Base-by-base conservation (phyloP, 805 yeast species). In the Nakazawaea populi region DNA sequence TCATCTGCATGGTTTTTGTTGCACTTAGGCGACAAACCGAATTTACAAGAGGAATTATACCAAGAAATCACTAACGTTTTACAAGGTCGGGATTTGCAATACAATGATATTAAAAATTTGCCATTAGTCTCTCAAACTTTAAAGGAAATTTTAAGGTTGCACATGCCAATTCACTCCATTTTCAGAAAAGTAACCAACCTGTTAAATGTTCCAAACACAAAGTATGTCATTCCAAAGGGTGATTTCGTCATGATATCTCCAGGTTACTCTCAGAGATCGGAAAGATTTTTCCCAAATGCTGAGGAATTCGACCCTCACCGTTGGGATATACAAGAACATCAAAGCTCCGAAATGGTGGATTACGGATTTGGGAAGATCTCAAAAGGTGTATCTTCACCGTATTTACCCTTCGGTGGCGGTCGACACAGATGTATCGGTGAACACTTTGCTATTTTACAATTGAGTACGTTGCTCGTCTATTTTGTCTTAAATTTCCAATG, bases 381-480 rank as follows among this genome's bases (percentile, higher is more conserved):
- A 43, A 94, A 94, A 73, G 99, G 98, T 71, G 98, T 92, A 48
- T 75, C 88, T 34, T 89, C 97, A 42, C 96, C 98, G 52, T 94
- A 89, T 72, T 80, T 94, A 66, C 99, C 99, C 51, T 94, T 94
- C 64, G 99, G 99, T 60, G 99, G 98, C 69, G 99, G 99, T 59
- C 87, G 99, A 78, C 99, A 94, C 70, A 87, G 99, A 74, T 94
- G 99, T 73, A 92, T 94, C 64, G 99, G 99, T 67, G 99, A 94
- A 72, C 98, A 92, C 67, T 94, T 94, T 72, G 99, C 99, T 31
- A 89, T 84, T 68, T 83, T 85, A 57, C 99, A 94, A 75, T 79
- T 94, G 58, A 96, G 96, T 47, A 83, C 94, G 45, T 76, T 94
- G 54, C 73, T 94, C 63, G 71, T 89, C 39, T 80, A 89, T n/a